Percentiles rank a stretch among this genome's conserved stretches.
Evolutionary conservation across 257 asterid species (phyloP).

Genomic region (Plantago ovata): DNA sequence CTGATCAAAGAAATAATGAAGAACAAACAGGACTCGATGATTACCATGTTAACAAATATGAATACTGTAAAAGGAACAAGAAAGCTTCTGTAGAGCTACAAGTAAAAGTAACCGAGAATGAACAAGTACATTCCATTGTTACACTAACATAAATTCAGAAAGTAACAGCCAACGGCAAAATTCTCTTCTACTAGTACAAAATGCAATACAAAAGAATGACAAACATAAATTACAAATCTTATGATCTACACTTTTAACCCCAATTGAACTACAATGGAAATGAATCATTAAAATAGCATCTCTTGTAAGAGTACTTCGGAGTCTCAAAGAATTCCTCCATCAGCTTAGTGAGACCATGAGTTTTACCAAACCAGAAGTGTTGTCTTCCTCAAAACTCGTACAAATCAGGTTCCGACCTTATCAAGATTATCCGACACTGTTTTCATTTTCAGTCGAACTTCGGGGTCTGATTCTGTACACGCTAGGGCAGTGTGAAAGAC

Average conservation of each 20-base stretch:
- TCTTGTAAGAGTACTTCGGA: no score
- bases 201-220: background rate
- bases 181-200: background rate
- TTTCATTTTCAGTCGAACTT: slow-evolving; percentile 86
- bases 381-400: background rate
- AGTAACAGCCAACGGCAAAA: background rate
- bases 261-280: no score
- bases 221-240: background rate
- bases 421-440: slow-evolving; percentile 71
- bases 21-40: no score
- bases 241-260: background rate
- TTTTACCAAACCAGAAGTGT: background rate
- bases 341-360: no score
- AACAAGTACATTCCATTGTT: no score
- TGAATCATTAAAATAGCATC: no score
- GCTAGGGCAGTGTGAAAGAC: slow-evolving; percentile 74
- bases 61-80: background rate
- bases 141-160: background rate
- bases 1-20: no score
- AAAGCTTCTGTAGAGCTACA: background rate
- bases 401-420: slow-evolving; percentile 49
- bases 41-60: background rate
- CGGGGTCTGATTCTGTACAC: slow-evolving; percentile 89
- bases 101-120: no score
- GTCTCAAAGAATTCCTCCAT: no score